Conservation (phyloP, 164 flowering plant species). For the Sedum album region DNA sequence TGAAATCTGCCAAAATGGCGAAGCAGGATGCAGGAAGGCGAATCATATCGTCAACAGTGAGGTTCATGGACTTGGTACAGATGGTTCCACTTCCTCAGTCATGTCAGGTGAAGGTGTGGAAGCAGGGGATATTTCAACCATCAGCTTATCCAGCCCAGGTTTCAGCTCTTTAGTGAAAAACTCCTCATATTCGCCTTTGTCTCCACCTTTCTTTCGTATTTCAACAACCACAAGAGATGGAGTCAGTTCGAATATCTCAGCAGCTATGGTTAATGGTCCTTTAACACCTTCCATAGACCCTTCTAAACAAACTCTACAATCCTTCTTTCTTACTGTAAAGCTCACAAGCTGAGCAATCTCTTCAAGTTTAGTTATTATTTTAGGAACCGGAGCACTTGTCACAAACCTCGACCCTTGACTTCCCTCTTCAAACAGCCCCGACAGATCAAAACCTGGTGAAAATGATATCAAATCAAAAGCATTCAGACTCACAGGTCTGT, state of each 20-base stretch:
- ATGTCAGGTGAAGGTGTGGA: too few species aligned
- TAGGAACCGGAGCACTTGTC: neutral
- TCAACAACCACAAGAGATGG: neutral
- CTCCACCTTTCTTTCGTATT: neutral
- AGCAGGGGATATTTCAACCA: too few species aligned
- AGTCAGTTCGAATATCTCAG: constrained; percentile 4
- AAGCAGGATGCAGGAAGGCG: too few species aligned
- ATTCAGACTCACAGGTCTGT: neutral
- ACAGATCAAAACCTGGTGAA: constrained; percentile 3
- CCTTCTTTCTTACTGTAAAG: neutral
- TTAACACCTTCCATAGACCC: constrained; percentile 2
- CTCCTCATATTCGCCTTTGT: too few species aligned
- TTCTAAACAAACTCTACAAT: neutral
- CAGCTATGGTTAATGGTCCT: neutral
- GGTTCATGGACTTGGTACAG: too few species aligned
- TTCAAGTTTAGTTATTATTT: constrained; percentile 1
- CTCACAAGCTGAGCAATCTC: constrained; percentile 2
- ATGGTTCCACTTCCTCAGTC: too few species aligned
- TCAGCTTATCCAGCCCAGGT: too few species aligned
- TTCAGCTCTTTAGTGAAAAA: too few species aligned
- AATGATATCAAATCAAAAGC: constrained; percentile 1
- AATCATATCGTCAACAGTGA: too few species aligned
- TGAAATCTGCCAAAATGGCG: too few species aligned
- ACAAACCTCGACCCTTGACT: neutral
- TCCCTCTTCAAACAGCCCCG: neutral